Evolutionary conservation across 495 filamentous ascomycete species (phyloP).

Genomic region (Neohortaea acidophila): DNA sequence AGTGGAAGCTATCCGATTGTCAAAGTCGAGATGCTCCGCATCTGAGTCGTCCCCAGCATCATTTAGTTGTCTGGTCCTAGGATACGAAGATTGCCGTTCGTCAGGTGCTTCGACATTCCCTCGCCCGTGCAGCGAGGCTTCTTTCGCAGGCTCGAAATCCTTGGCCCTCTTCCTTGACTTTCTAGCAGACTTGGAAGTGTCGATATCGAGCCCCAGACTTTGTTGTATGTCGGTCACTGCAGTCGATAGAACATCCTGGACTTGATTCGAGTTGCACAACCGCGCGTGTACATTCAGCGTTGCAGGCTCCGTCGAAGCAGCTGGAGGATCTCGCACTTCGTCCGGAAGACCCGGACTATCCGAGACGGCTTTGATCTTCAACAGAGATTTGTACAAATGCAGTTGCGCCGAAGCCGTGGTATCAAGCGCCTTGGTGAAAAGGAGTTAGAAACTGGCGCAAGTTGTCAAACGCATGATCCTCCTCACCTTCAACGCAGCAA

Average conservation of each 20-base stretch:
- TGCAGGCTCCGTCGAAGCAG: conserved; percentile 33
- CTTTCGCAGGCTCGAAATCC: too few species aligned
- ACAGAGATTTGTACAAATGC: conserved; percentile 61
- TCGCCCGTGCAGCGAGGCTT: too few species aligned
- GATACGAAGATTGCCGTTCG: too few species aligned
- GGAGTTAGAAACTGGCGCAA: conserved; percentile 1
- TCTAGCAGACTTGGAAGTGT: conserved; percentile 9
- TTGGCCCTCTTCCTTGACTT: conserved; percentile 7
- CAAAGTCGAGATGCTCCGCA: too few species aligned
- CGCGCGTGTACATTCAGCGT: conserved; percentile 63
- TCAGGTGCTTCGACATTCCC: too few species aligned
- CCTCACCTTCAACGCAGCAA: conserved; percentile 57
- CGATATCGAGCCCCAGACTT: conserved; percentile 32
- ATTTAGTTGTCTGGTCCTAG: too few species aligned
- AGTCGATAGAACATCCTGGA: conserved; percentile 50
- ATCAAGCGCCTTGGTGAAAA: conserved; percentile 36
- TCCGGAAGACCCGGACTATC: conserved; percentile 33
- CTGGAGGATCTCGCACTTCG: conserved; percentile 21
- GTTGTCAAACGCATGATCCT: neutral
- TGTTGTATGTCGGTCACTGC: conserved; percentile 47
- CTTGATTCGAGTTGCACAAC: conserved; percentile 60
- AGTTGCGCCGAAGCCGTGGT: conserved; percentile 45
- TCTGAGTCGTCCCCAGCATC: conserved; percentile 28
- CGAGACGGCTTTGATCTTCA: conserved; percentile 55
- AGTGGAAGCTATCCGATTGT: conserved; percentile 40